A percentile compares a stretch with the other conserved stretches of the same genome.
phyloP scores from a whole-genome alignment of 148 eudicot genomes.

The Pouteria glomerata region DNA sequence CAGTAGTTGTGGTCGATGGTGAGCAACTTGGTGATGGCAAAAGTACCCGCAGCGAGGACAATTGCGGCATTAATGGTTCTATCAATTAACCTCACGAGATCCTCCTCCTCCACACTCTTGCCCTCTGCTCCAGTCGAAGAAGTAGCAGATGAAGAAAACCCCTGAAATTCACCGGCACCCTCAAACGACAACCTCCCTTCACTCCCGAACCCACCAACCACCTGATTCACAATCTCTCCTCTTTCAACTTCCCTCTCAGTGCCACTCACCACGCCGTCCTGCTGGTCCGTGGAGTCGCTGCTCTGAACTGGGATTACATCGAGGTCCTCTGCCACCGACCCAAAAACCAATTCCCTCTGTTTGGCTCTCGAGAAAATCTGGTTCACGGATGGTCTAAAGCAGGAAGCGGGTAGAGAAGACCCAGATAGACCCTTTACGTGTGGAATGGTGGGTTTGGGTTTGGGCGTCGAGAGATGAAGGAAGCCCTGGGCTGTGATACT shows the following conservation, averaged over 20 bases:
- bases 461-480: slow-evolving; percentile 27
- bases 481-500: slow-evolving; percentile 12
- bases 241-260: slow-evolving; percentile 34
- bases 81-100: slow-evolving; percentile 50
- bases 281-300: slow-evolving; percentile 39
- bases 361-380: slow-evolving; percentile 17
- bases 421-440: background rate
- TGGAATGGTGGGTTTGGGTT: slow-evolving; percentile 25
- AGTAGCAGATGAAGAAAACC: slow-evolving; percentile 27
- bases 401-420: slow-evolving; percentile 3
- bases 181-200: slow-evolving; percentile 60
- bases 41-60: slow-evolving; percentile 80
- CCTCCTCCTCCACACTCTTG: slow-evolving; percentile 26
- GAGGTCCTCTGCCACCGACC: slow-evolving; percentile 32
- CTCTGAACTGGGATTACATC: slow-evolving; percentile 46
- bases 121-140: slow-evolving; percentile 22
- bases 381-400: slow-evolving; percentile 7
- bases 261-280: slow-evolving; percentile 21
- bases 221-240: slow-evolving; percentile 21
- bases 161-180: slow-evolving; percentile 29
- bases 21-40: slow-evolving; percentile 80
- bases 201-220: slow-evolving; percentile 54
- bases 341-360: slow-evolving; percentile 14
- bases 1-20: slow-evolving; percentile 92
- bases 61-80: slow-evolving; percentile 80